Base-by-base conservation (phyloP, 2,329 filamentous ascomycete genomes). In the Claviceps fusiformis region DNA sequence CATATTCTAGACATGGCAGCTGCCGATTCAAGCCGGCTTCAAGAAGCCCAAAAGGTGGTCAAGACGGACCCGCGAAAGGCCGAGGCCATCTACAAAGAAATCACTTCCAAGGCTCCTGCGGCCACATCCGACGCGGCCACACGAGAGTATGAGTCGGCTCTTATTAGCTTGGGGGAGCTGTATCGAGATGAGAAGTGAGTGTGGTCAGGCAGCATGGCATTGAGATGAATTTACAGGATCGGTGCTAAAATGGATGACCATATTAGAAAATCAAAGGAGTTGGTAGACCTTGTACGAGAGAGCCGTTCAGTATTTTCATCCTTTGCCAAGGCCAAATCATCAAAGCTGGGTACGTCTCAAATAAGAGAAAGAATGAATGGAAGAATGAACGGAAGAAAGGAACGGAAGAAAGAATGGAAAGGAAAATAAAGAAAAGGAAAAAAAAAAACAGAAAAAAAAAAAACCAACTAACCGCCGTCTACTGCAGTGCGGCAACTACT, bases 251-350 rank as follows among this genome's bases (percentile, higher is more conserved):
- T 57, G n/a, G 7, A 24, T 3, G 24, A 35, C 24, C 3, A 11
- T 53, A 45, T 54, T 54, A 90, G 86, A 73, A 88, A 87, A 70
- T 77, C 85, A 63, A 78, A 93, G 67, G 88, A 95, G 65, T 83
- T 98, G 58, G 89, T 95, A 59, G 85, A 90, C 64, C 80, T 98
- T 61, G 86, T 98, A 65, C 91, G 86, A 67, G 88, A 89, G 70
- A 95, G 90, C 71, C 83, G 92, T 67, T 87, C 87, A 61, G 87
- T 93, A 48, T 83, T 98, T 61, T 96, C 92, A 56, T 93, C 89
- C 60, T 97, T 98, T 71, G 93, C 93, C 61, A 96, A 97, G 78
- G 93, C 95, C 59, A 98, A 98, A 82, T 97, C 93, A 37, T 89
- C 93, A 55, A 98, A 98, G 75, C 79, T 98, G 59, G 89, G 93